phyloP scores from a whole-genome alignment of 2,329 filamentous ascomycete species.

The Hypoxylon sp. region DNA sequence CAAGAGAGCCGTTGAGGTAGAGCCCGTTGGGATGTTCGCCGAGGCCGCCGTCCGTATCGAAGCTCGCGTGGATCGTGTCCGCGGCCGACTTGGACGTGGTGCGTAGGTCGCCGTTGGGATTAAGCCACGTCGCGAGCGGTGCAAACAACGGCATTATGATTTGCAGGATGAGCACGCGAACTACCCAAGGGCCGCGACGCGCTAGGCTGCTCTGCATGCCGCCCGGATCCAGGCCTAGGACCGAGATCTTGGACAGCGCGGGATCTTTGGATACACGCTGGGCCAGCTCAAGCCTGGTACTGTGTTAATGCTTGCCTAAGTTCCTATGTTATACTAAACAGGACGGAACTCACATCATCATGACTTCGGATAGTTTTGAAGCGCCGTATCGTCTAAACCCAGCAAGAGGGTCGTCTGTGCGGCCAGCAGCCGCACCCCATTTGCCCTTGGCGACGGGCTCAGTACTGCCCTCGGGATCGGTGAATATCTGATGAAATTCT shows the following conservation, averaged over 20 bases:
- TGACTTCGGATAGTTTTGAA: conserved; percentile 38
- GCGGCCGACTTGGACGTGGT: conserved; percentile 41
- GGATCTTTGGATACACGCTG: conserved; percentile 35
- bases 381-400: conserved; percentile 41
- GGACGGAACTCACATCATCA: conserved; percentile 37
- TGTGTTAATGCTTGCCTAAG: conserved; percentile 8
- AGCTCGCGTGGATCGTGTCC: conserved; percentile 40
- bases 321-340: neutral
- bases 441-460: conserved; percentile 32
- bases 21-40: conserved; percentile 32
- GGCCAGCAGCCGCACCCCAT: conserved; percentile 27
- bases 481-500: conserved; percentile 30
- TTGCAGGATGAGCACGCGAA: conserved; percentile 30
- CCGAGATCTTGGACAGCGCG: conserved; percentile 36
- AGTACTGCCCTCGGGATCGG: conserved; percentile 21
- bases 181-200: conserved; percentile 34
- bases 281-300: conserved; percentile 36
- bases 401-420: conserved; percentile 15
- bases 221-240: conserved; percentile 44
- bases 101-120: conserved; percentile 40
- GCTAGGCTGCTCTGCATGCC: conserved; percentile 38
- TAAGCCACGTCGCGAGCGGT: conserved; percentile 29
- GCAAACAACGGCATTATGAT: conserved; percentile 23
- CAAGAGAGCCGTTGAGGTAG: conserved; percentile 31
- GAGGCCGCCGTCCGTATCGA: conserved; percentile 38